Base-by-base conservation (phyloP, 1,284 basidiomycete genomes). In the Blastosporella zonata region DNA sequence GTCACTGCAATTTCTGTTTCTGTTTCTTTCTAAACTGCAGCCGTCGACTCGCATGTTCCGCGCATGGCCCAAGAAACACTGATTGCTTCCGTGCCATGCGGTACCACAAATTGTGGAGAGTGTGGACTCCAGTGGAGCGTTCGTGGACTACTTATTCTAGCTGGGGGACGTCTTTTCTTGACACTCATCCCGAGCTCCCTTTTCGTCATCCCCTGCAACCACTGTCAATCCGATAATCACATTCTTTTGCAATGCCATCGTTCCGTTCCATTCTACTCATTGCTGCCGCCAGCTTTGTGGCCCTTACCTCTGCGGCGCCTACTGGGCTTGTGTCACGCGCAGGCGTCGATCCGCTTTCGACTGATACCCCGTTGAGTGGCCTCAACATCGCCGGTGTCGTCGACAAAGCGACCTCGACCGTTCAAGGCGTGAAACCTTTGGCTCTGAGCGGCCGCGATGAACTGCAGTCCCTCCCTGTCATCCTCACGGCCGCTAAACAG, bases 231-330 rank as follows among this genome's bases (percentile, higher is more conserved):
- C 18, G 41, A 38, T 31, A 20, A 57, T 58, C 60, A 70, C 73
- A 64, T 58, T 72, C 72, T 51, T 70, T 74, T 62, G 50, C 61
- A 47, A 78, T 78, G 77, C 68, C 63, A 65, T 74, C 73, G 55
- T 74, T 77, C 67, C 63, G 58, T 59, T 59, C 63, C 57, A 46
- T 71, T 57, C 61, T 68, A 55, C 47, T 67, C 64, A 44, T 71
- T 59, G 64, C 72, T 48, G 57, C 68, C 50, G 60, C 70, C 45
- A 67, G 71, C 43, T 64, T 76, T 54, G 58, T 58, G 17, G 55
- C 59, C 29, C 55, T 63, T 52, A 45, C 57, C 15, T 58, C 55
- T 20, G 67, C 64, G 31, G 62, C 60, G 9, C 64, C 65, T 3
- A 34, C 33, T 34, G 33, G 33, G 33, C n/a, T 34, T 21, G 12